phyloP scores from a whole-genome alignment of 306 rosid species.

The Luffa acutangula region DNA sequence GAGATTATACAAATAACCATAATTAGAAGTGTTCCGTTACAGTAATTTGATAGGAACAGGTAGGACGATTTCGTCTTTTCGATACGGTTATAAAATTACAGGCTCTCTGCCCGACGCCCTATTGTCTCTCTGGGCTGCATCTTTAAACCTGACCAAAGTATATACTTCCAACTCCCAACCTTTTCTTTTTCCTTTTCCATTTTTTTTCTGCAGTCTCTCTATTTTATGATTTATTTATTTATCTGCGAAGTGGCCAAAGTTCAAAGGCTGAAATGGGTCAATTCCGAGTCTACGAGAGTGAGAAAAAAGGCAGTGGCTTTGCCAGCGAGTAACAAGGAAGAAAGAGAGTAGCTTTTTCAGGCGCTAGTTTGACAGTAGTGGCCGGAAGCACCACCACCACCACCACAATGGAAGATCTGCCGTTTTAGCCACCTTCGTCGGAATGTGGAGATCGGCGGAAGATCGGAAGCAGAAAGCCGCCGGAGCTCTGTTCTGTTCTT shows the following conservation, averaged over 20 bases:
- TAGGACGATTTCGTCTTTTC: constrained; percentile 6
- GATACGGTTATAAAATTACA: background rate
- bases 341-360: constrained; percentile 2
- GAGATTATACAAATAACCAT: background rate
- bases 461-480: background rate
- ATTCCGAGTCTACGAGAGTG: background rate
- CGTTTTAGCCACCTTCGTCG: background rate
- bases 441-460: background rate
- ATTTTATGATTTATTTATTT: background rate
- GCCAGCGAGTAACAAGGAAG: constrained; percentile 10
- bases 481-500: background rate
- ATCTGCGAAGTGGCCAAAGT: background rate
- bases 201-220: background rate
- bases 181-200: background rate
- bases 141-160: constrained; percentile 19
- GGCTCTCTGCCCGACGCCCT: constrained; percentile 56
- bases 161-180: constrained; percentile 4
- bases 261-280: background rate
- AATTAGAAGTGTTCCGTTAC: background rate
- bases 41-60: constrained; percentile 8
- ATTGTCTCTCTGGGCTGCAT: constrained; percentile 27
- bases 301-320: constrained; percentile 5
- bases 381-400: background rate
- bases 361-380: background rate
- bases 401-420: constrained; percentile 3